Evolutionary conservation across 2,329 filamentous ascomycete genomes (phyloP).

Genomic region (Cadophora luteo-olivacea): DNA sequence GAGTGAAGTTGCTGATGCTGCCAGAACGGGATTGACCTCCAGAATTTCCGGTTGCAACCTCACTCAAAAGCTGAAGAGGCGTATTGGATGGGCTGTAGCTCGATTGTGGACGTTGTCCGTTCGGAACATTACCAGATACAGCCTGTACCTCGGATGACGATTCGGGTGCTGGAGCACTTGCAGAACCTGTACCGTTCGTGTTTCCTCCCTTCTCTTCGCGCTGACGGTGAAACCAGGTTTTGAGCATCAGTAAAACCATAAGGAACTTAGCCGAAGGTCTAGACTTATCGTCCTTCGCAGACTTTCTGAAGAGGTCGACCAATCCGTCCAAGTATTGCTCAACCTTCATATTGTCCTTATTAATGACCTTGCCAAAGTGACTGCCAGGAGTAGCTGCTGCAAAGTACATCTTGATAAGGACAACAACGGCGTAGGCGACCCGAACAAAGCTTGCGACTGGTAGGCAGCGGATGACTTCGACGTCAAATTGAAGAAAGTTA

Average conservation of each 20-base stretch:
- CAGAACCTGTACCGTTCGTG: background rate
- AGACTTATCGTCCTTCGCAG: constrained; percentile 68
- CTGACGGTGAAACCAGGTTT: constrained; percentile 59
- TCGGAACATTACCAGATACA: background rate
- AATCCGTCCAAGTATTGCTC: constrained; percentile 73
- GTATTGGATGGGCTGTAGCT: constrained; percentile 45
- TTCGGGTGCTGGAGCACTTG: background rate
- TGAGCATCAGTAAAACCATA: constrained; percentile 72
- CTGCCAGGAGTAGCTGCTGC: constrained; percentile 66
- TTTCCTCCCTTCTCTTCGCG: constrained; percentile 36
- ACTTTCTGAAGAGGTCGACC: constrained; percentile 69
- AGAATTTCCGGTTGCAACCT: constrained; percentile 48
- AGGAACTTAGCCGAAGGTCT: constrained; percentile 74
- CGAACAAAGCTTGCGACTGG: constrained; percentile 59
- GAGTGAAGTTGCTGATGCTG: constrained; percentile 34
- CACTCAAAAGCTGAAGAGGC: constrained; percentile 48
- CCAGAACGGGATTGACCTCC: constrained; percentile 37
- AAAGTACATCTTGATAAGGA: constrained; percentile 66
- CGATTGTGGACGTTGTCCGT: constrained; percentile 33
- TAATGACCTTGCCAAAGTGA: constrained; percentile 73
- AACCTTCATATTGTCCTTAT: constrained; percentile 69
- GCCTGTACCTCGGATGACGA: constrained; percentile 15
- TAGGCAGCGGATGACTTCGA: constrained; percentile 55
- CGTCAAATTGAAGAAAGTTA: constrained; percentile 55
- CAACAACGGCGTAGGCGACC: constrained; percentile 61